Percentiles rank a stretch among this genome's conserved stretches.
Evolutionary conservation across 139 green algal species (phyloP).

Genomic region (Chlamydomonas eustigma): DNA sequence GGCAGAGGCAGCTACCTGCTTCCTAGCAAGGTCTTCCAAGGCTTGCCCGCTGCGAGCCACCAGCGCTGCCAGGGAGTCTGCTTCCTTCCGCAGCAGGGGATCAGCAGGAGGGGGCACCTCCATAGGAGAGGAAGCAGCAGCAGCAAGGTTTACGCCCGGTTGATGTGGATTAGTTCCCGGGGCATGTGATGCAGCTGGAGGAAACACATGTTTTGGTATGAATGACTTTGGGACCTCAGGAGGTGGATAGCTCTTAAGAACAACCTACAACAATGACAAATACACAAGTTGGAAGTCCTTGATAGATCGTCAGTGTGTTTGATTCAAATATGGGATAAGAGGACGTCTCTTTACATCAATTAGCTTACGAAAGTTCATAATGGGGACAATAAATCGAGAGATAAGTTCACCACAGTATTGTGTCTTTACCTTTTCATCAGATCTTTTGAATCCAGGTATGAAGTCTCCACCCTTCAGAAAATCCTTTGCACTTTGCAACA

Average conservation of each 20-base stretch:
- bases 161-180: neutral
- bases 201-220: constrained; percentile 30
- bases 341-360: no score
- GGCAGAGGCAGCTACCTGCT: constrained; percentile 43
- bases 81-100: constrained; percentile 42
- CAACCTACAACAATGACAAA: constrained; percentile 11
- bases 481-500: constrained; percentile 27
- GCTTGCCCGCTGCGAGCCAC: constrained; percentile 78
- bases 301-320: no score
- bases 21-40: constrained; percentile 76
- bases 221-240: constrained; percentile 36
- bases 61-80: constrained; percentile 67
- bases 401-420: neutral
- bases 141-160: neutral
- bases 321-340: no score
- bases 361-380: no score
- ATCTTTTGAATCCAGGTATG: constrained; percentile 39
- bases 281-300: no score
- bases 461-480: constrained; percentile 24
- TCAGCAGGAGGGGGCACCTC: constrained; percentile 48
- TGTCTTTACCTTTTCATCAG: constrained; percentile 9
- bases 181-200: neutral
- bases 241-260: constrained; percentile 16
- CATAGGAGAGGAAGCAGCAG: constrained; percentile 13
- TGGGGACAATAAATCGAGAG: no score